These are phyloP conservation scores for Styphnolobium japonicum DNA, from an alignment of 306 rosid genomes.

Conservation along the genomic window DNA sequence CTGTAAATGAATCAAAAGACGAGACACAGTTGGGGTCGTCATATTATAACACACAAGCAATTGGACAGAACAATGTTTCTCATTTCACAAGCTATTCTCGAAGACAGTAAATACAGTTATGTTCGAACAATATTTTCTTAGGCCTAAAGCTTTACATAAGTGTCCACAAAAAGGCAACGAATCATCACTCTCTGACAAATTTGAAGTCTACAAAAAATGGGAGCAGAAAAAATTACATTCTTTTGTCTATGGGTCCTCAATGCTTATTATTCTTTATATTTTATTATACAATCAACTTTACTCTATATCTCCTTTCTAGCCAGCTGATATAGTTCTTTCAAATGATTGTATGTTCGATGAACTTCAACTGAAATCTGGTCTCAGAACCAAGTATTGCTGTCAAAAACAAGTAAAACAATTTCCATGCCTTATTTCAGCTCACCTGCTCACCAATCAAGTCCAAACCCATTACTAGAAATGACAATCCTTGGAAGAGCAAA, in stretches of 20 bases:
- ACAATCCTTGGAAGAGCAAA: constrained; percentile 92
- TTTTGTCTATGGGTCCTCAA: constrained; percentile 24
- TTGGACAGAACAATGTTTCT: background rate
- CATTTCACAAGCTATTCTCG: constrained; percentile 21
- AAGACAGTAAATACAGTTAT: constrained; percentile 34
- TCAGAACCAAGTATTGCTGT: constrained; percentile 22
- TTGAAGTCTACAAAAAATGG: constrained; percentile 24
- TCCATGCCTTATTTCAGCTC: constrained; percentile 43
- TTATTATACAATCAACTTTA: constrained; percentile 39
- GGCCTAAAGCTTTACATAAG: constrained; percentile 43
- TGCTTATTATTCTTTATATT: constrained; percentile 30
- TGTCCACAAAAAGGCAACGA: constrained; percentile 24
- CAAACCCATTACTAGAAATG: constrained; percentile 85
- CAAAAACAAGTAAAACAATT: constrained; percentile 26
- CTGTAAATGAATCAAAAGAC: background rate
- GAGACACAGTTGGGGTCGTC: background rate
- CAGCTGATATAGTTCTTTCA: constrained; percentile 32
- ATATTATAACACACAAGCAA: background rate
- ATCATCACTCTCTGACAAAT: constrained; percentile 33
- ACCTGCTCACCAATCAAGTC: constrained; percentile 97
- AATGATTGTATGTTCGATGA: constrained; percentile 23
- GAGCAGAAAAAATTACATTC: constrained; percentile 9
- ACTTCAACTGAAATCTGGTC: constrained; percentile 27
- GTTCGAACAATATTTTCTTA: constrained; percentile 28
- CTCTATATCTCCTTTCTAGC: constrained; percentile 28